These are phyloP conservation scores for Dactylonectria macrodidyma DNA, from an alignment of 2,329 filamentous ascomycete genomes.

Conservation along the genomic window DNA sequence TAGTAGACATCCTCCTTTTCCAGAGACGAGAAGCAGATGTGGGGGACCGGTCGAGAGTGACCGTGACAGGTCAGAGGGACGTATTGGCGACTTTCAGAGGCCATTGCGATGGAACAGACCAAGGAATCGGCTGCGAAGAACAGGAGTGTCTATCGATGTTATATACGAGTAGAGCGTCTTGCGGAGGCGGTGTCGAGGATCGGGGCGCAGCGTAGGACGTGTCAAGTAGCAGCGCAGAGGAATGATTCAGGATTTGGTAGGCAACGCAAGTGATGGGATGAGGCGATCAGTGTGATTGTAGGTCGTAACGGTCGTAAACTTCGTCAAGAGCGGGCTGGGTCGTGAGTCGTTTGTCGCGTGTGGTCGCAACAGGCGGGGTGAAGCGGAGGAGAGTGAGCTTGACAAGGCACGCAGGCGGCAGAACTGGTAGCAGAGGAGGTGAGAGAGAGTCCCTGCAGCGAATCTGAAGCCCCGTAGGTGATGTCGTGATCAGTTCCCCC, in stretches of 20 bases:
- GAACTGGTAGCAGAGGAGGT: slow-evolving; percentile 1
- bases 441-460: slow-evolving; percentile 4
- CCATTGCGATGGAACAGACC: slow-evolving; percentile 48
- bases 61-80: slow-evolving; percentile 95
- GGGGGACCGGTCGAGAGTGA: slow-evolving; percentile 92
- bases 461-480: slow-evolving; percentile 1
- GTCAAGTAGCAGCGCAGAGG: slow-evolving; percentile 12
- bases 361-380: slow-evolving; percentile 39
- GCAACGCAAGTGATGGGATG: slow-evolving; percentile 14
- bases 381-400: slow-evolving; percentile 31
- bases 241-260: slow-evolving; percentile 22
- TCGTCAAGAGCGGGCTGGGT: slow-evolving; percentile 44
- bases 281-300: slow-evolving; percentile 30
- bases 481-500: slow-evolving; percentile 18
- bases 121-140: slow-evolving; percentile 18
- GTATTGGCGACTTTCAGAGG: slow-evolving; percentile 68
- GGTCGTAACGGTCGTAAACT: slow-evolving; percentile 49
- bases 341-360: slow-evolving; percentile 34
- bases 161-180: neutral
- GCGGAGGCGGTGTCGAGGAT: slow-evolving; percentile 26
- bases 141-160: slow-evolving; percentile 2
- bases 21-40: slow-evolving; percentile 89
- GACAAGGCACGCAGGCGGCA: neutral
- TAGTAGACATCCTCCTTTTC: slow-evolving; percentile 90
- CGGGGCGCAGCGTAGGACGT: slow-evolving; percentile 2